Percentiles rank a stretch among this genome's conserved stretches.
phyloP scores from a whole-genome alignment of 2,329 filamentous ascomycete species.

The Fusarium duplospermum region DNA sequence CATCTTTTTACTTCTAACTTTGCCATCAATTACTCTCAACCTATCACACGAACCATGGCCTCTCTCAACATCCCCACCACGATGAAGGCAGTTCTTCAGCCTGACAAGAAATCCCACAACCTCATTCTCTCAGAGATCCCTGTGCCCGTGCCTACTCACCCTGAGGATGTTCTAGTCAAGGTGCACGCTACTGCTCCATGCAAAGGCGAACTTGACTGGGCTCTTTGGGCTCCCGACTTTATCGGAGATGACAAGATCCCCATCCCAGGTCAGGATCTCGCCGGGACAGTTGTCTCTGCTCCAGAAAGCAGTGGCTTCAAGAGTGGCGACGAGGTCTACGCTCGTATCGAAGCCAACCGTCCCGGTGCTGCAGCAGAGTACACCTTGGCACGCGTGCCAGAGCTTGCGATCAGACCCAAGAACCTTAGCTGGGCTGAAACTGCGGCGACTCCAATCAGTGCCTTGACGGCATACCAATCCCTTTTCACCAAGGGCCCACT shows the following conservation, averaged over 20 bases:
- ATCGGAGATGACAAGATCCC: constrained; percentile 38
- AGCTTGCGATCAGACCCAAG: constrained; percentile 50
- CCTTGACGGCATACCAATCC: constrained; percentile 55
- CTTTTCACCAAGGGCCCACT: constrained; percentile 41
- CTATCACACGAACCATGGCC: constrained; percentile 8
- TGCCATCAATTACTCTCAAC: background rate
- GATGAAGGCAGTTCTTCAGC: constrained; percentile 31
- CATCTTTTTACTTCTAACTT: background rate
- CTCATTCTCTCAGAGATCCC: constrained; percentile 20
- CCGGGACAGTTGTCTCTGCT: constrained; percentile 50
- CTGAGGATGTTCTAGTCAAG: constrained; percentile 47
- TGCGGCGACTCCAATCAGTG: constrained; percentile 53
- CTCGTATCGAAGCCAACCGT: constrained; percentile 26
- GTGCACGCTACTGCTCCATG: constrained; percentile 49
- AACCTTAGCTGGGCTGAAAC: constrained; percentile 50
- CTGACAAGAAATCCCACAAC: constrained; percentile 24
- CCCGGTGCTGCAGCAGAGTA: constrained; percentile 25
- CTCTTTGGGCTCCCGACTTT: constrained; percentile 31
- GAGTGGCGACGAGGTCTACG: constrained; percentile 24
- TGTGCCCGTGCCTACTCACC: constrained; percentile 32
- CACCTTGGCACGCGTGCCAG: constrained; percentile 28
- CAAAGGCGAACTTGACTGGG: constrained; percentile 50
- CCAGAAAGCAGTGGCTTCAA: constrained; percentile 41
- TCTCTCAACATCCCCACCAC: background rate
- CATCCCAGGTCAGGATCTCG: constrained; percentile 52